Conservation (phyloP, 306 rosid genomes). For the Acacia crassicarpa region DNA sequence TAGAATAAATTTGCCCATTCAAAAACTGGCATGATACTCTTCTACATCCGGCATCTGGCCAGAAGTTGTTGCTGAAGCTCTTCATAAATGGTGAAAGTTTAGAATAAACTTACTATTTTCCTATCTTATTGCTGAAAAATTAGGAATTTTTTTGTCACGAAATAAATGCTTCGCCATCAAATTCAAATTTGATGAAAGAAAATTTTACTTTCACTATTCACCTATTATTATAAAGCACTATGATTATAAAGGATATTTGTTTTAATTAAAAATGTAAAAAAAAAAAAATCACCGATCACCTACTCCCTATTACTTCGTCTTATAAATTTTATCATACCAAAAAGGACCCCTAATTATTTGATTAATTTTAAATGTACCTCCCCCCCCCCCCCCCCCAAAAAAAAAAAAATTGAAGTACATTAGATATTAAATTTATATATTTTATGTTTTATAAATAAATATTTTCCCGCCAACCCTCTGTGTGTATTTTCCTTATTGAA, state of each 20-base stretch:
- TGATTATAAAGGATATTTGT: not conserved
- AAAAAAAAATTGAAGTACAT: not conserved
- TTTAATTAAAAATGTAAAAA: not conserved
- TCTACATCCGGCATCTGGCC: too few species aligned
- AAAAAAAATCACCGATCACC: not conserved
- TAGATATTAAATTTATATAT: not conserved
- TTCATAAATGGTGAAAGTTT: too few species aligned
- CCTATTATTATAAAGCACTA: too few species aligned
- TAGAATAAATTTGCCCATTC: too few species aligned
- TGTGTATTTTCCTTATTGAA: not conserved
- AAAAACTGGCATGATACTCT: too few species aligned
- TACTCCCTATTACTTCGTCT: not conserved
- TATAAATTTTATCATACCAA: not conserved
- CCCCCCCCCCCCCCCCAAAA: not conserved
- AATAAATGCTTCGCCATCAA: too few species aligned
- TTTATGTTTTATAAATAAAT: not conserved
- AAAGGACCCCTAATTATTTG: not conserved
- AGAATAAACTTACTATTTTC: too few species aligned
- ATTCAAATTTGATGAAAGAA: too few species aligned
- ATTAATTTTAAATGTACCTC: not conserved
- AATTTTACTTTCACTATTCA: too few species aligned
- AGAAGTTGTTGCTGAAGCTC: too few species aligned
- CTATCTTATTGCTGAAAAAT: too few species aligned
- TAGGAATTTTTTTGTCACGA: too few species aligned
- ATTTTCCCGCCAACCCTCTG: not conserved